A percentile compares a stretch with the other conserved stretches of the same genome.
Evolutionary conservation across 1,139 yeast genomes (phyloP).

Genomic region (Saccharomyces hybrid): DNA sequence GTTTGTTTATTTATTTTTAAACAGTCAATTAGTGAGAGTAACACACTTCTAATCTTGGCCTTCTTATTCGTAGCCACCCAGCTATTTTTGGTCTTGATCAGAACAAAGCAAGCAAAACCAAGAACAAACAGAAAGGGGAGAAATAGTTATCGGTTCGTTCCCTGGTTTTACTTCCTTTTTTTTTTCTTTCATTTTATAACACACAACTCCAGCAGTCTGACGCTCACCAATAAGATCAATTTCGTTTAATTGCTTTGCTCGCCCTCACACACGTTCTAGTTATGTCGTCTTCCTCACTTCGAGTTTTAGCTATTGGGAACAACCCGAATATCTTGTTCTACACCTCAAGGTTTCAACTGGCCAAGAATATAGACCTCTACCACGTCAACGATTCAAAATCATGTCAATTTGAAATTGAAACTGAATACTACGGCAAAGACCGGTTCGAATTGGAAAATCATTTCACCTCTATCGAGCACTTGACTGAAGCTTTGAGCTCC

Average conservation of each 20-base stretch:
- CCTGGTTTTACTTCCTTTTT: neutral
- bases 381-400: slow-evolving; percentile 24
- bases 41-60: neutral
- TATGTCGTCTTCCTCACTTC: slow-evolving; percentile 21
- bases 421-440: slow-evolving; percentile 23
- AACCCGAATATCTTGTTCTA: slow-evolving; percentile 29
- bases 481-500: slow-evolving; percentile 11
- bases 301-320: slow-evolving; percentile 28
- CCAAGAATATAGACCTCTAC: slow-evolving; percentile 28
- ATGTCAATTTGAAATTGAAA: slow-evolving; percentile 19
- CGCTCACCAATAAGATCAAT: neutral
- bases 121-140: neutral
- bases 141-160: neutral
- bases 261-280: neutral
- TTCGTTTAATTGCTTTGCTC: neutral
- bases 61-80: neutral
- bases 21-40: neutral
- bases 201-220: neutral
- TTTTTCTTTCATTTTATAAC: neutral
- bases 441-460: slow-evolving; percentile 21
- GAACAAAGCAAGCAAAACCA: neutral
- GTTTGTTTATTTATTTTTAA: neutral
- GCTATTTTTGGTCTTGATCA: neutral
- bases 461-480: slow-evolving; percentile 17
- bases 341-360: slow-evolving; percentile 30